Evolutionary conservation across 2,329 filamentous ascomycete species (phyloP), one percentile per base, ranked within the genome.

Genomic region (Paecilomyces fulvus): DNA sequence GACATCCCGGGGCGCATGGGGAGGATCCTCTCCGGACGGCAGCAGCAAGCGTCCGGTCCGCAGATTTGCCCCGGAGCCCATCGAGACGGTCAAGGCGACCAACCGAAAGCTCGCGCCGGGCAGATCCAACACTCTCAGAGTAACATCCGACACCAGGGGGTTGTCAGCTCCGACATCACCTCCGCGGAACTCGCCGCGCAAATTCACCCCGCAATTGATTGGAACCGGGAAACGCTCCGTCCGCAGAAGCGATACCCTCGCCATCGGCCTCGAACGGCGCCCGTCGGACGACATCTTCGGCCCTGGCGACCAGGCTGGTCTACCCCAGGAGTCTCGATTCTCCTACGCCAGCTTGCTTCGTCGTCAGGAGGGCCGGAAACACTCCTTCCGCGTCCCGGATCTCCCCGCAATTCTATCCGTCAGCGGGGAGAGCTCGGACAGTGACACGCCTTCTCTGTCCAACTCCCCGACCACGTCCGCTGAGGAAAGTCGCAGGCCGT

Each of bases 151-250:
- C 25, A 31, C 25, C 21, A 5, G 6, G 25, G 30, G 30, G 12
- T 52, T 21, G 31, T 10, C 7, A 7, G 9, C 25, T 53, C 52
- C 9, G 54, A 43, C 17, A 53, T 57, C 48, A 55, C 55, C 49
- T 17, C 50, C 23, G 10, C 33, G 30, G 54, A 58, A 33, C 53
- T n/a, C 55, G 56, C 59, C 63, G 3, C 75, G 79, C 48, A 80
- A 73, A 58, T 95, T 95, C 70, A 81, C 86, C 30, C 90, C 90
- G 11, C 87, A 92, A 65, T 77, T 95, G 55, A 86, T 95, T 59
- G 90, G 92, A 71, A 92, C 89, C 2, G 87, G 87, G 3, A 83
- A 85, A 64, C 81, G 90, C 54, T 84, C 85, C 31, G 83, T 87
- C 60, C 84, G 84, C 65, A 81, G 81, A 14, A 84, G 84, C 20